Evolutionary conservation across 1,284 basidiomycete genomes (phyloP), one percentile per base, ranked within the genome.

Genomic region (Sporisorium sorghi): DNA sequence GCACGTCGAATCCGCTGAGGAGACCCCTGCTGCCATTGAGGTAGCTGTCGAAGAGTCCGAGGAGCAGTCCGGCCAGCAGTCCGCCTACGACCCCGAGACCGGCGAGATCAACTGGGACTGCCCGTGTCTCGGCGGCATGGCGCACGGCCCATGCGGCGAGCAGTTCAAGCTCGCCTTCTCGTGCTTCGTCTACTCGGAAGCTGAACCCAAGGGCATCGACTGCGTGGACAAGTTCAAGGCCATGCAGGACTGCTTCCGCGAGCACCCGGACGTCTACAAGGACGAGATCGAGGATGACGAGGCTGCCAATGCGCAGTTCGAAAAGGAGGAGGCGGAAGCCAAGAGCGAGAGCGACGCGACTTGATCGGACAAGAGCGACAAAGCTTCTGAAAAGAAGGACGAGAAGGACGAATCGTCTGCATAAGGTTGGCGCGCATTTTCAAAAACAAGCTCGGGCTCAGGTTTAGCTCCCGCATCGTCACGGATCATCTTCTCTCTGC

Each of bases 211-310:
- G 87, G 96, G 96, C 10, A 92, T 98, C 62, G 92, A 99, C 80
- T 99, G 96, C 79, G 92, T 99, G 21, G 97, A 97, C 78, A 94
- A 93, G 87, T 99, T 99, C 89, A 92, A 94, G 87, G 90, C 87
- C 19, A 99, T 99, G 96, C 96, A 99, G 86, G 91, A 92, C 74
- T 99, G 96, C 88, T 99, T 99, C 88, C 90, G 94, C 79, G 90
- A 90, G 77, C 93, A 99, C 86, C 97, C 96, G 0, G 96, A 98
- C 35, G 88, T 94, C 35, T 99, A 99, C 85, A 93, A 91, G 28
- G 93, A 94, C 81, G 95, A 83, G 59, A 73, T 83, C 39, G 76
- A 77, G 57, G 75, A 77, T 21, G 77, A 81, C 42, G 78, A 81
- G 33, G 76, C 74, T n/a, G 73, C 76, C 10, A 68, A 63, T 49